These are phyloP conservation scores for Lantana camara DNA, from an alignment of 257 asterid genomes.

Conservation along the genomic window DNA sequence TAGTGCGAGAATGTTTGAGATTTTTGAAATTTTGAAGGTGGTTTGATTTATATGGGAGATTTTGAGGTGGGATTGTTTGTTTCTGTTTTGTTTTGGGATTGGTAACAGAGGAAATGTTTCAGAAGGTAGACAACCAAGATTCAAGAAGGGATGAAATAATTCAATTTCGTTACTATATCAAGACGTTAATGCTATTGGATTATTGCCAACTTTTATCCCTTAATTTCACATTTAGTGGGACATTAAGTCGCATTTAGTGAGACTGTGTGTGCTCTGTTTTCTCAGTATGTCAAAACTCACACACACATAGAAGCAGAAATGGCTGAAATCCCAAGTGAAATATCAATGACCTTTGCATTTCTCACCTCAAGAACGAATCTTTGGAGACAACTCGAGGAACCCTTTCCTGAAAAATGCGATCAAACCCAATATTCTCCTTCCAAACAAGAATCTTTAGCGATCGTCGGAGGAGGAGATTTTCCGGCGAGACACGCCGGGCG, in stretches of 20 bases:
- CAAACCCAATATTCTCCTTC: too few relatives aligned
- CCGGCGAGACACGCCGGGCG: slow-evolving; percentile 17
- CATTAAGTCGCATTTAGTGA: not conserved
- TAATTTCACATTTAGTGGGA: not conserved
- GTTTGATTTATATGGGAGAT: too few relatives aligned
- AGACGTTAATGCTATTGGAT: not conserved
- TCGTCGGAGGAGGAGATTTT: slow-evolving; percentile 28
- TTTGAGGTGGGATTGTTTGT: too few relatives aligned
- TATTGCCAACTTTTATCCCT: not conserved
- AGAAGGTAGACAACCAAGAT: too few relatives aligned
- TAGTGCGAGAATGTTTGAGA: too few relatives aligned
- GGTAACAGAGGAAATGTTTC: too few relatives aligned
- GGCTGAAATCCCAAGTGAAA: too few relatives aligned
- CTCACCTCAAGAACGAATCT: slow-evolving; percentile 26
- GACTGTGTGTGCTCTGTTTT: too few relatives aligned
- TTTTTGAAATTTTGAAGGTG: too few relatives aligned
- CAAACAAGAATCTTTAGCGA: not conserved
- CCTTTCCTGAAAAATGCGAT: slow-evolving; percentile 3
- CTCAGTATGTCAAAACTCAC: too few relatives aligned
- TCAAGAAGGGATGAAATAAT: too few relatives aligned
- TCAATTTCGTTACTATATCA: not conserved
- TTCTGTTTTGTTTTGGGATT: too few relatives aligned
- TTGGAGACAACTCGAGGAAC: slow-evolving; percentile 6
- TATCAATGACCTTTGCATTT: not conserved
- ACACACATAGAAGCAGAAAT: not conserved